Conservation (phyloP, 1,284 basidiomycete species). For the Cryptococcus sp. region DNA sequence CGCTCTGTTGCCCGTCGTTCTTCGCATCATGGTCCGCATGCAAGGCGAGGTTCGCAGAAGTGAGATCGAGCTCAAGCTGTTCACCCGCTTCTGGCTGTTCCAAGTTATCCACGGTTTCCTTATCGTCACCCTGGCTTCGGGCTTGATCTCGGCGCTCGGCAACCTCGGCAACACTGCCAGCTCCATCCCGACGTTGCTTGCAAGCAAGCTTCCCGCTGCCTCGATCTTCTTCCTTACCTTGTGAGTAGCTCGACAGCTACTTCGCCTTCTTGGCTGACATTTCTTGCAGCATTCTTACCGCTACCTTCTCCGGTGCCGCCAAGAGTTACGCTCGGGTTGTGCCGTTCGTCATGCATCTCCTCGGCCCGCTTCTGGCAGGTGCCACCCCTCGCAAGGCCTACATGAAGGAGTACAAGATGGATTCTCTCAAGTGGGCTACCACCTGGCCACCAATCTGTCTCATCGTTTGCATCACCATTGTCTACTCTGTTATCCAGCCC, state of each 20-base stretch:
- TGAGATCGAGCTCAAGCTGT: constrained; percentile 83
- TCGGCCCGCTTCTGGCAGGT: constrained; percentile 79
- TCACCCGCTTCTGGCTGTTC: constrained; percentile 91
- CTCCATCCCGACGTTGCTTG: constrained; percentile 67
- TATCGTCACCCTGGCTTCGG: constrained; percentile 77
- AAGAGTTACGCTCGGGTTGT: constrained; percentile 78
- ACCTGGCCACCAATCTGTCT: constrained; percentile 48
- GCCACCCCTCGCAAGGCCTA: constrained; percentile 74
- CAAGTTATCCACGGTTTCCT: constrained; percentile 89
- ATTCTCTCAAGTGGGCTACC: constrained; percentile 41
- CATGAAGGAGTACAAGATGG: constrained; percentile 45
- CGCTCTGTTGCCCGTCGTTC: constrained; percentile 83
- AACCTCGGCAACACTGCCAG: constrained; percentile 65
- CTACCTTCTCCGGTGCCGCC: constrained; percentile 68
- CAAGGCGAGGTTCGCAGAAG: constrained; percentile 56
- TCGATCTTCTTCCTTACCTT: constrained; percentile 94
- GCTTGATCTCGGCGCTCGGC: constrained; percentile 70
- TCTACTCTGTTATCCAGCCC: constrained; percentile 54
- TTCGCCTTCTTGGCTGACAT: constrained; percentile 57
- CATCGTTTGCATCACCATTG: constrained; percentile 46
- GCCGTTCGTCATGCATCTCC: constrained; percentile 75
- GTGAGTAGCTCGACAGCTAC: constrained; percentile 41
- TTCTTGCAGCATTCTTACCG: constrained; percentile 39
- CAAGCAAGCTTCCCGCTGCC: constrained; percentile 74
- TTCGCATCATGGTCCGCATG: constrained; percentile 56